Conservation (phyloP, 176 grass and related monocot species). For the Dendrocalamus sinicus region DNA sequence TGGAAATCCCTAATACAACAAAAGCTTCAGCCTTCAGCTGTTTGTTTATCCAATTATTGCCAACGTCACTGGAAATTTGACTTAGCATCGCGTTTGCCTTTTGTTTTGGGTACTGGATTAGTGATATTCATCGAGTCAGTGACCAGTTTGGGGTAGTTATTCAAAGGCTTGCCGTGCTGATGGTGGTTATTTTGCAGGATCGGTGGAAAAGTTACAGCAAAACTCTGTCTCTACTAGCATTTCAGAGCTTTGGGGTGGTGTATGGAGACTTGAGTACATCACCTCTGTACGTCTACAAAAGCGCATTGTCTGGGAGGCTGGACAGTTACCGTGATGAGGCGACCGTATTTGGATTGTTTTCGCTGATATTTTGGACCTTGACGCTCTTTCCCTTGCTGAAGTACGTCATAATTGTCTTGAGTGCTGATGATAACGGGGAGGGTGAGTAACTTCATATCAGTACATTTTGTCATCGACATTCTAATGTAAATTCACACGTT, state of each 20-base stretch:
- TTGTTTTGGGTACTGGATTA: neutral
- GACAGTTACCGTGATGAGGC: slow-evolving; percentile 43
- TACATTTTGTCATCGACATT: neutral
- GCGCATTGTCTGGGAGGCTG: slow-evolving; percentile 53
- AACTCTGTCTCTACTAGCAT: slow-evolving; percentile 58
- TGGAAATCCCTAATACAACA: neutral
- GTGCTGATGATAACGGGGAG: slow-evolving; percentile 68
- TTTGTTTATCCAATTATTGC: neutral
- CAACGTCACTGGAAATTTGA: neutral
- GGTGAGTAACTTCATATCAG: slow-evolving; percentile 43
- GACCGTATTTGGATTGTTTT: slow-evolving; percentile 67
- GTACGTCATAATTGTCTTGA: slow-evolving; percentile 66
- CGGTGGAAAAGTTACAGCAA: slow-evolving; percentile 52
- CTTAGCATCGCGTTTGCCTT: neutral
- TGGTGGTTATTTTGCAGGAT: slow-evolving; percentile 41
- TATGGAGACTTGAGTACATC: slow-evolving; percentile 75
- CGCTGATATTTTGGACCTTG: slow-evolving; percentile 72
- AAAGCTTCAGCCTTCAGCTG: neutral
- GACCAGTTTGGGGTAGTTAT: neutral
- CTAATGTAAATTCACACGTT: neutral
- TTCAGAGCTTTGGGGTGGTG: slow-evolving; percentile 77
- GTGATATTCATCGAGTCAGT: neutral
- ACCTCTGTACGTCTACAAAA: slow-evolving; percentile 66
- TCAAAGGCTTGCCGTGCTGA: neutral
- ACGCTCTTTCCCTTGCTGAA: slow-evolving; percentile 65